Evolutionary conservation across 192 early-diverging fungal genomes (phyloP), one percentile per base, ranked within the genome.

Genomic region (Paraglomus occultum): DNA sequence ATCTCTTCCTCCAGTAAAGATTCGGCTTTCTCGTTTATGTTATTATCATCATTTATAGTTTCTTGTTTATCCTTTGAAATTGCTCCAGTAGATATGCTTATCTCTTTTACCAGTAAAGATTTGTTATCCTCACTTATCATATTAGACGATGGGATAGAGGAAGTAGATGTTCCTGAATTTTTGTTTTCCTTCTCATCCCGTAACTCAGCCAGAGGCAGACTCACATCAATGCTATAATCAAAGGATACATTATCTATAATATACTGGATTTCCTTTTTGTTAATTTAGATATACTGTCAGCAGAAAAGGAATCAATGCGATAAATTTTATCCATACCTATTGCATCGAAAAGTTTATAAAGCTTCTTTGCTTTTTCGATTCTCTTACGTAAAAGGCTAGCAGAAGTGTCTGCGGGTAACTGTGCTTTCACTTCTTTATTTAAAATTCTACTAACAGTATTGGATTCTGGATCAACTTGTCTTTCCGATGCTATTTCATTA

Each of bases 391-490:
- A 60, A 60, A 60, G 38, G 8, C 5, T 14, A 60, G 39, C 58
- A 60, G 38, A 60, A 60, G 58, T 60, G 18, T 60, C 11, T 60
- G 38, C 38, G n/a, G 58, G 23, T 43, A 60, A 15, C 58, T 60
- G 58, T n/a, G 38, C 38, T 40, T 7, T 31, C 14, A 60, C 58
- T 64, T 64, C 46, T 46, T 47, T 64, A 64, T 64, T 64, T 64
- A 64, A 64, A 64, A 55, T 55, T 55, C 53, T 55, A 55, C 53
- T 55, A 55, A 55, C 53, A 10, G 23, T 55, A 55, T 55, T 64
- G n/a, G 45, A 64, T 64, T 64, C 44, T 20, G 10, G 61, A 64
- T 64, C 18, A 64, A 64, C 61, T 64, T 64, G 61, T 47, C 49
- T 64, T 64, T 64, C 44, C 8, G 45, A 64, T 64, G 44, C 45